Percentiles rank a stretch among this genome's conserved stretches.
Conservation (phyloP, 306 rosid species). For the Hippophae rhamnoides region DNA sequence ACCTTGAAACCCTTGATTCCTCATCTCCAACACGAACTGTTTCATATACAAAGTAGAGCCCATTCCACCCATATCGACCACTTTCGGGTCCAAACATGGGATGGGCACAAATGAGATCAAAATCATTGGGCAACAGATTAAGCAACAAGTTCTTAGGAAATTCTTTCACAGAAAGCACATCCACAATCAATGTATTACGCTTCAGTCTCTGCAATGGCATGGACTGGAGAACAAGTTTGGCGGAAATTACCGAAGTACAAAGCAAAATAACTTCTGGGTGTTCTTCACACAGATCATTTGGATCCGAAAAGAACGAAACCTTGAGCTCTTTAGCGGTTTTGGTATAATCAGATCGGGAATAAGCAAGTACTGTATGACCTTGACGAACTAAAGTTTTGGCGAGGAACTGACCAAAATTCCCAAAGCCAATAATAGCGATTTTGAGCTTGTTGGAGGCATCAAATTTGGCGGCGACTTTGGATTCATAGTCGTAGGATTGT, state of each 20-base stretch:
- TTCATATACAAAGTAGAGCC: conserved; percentile 43
- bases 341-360: conserved; percentile 60
- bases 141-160: conserved; percentile 47
- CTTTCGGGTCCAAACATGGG: conserved; percentile 91
- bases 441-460: conserved; percentile 41
- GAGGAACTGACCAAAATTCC: conserved; percentile 76
- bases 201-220: conserved; percentile 58
- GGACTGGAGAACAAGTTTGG: conserved; percentile 40
- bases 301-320: conserved; percentile 41
- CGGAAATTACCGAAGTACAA: conserved; percentile 60
- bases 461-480: conserved; percentile 44
- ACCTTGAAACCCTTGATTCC: conserved; percentile 31
- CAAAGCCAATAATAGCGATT: conserved; percentile 61
- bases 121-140: conserved; percentile 34
- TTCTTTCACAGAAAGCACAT: conserved; percentile 77
- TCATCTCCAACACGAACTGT: conserved; percentile 57
- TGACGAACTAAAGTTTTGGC: conserved; percentile 49
- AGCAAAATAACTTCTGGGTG: conserved; percentile 71
- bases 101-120: conserved; percentile 60
- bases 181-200: conserved; percentile 63
- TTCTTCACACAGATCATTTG: conserved; percentile 72
- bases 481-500: conserved; percentile 53
- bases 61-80: conserved; percentile 41
- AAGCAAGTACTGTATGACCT: conserved; percentile 67
- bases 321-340: conserved; percentile 34